Percentiles rank a stretch among this genome's conserved stretches.
Evolutionary conservation across 352 stramenopile genomes (phyloP).

Genomic region (Phytophthora citricola): DNA sequence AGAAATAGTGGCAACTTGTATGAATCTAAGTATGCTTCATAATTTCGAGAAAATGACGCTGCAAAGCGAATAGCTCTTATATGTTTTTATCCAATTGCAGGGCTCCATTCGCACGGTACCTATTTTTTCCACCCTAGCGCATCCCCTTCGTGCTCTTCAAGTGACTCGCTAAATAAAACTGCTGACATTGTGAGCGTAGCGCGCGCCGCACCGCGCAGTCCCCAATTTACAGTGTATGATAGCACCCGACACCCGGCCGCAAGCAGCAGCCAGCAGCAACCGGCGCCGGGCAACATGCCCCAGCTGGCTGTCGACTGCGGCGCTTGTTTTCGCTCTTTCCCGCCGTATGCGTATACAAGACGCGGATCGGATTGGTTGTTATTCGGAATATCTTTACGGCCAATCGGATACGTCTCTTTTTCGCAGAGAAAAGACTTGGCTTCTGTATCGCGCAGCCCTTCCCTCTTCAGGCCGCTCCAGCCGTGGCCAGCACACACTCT

Average conservation of each 20-base stretch:
- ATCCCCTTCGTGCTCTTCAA: conserved; percentile 5
- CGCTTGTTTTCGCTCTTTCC: conserved; percentile 5
- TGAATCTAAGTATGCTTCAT: neutral
- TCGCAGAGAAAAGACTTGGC: conserved; percentile 35
- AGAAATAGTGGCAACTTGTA: neutral
- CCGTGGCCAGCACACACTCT: conserved; percentile 31
- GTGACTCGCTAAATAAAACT: conserved; percentile 3
- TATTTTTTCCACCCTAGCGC: neutral
- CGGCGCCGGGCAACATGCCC: neutral
- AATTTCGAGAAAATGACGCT: neutral
- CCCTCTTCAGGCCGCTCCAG: conserved; percentile 23
- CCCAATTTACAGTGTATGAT: no score
- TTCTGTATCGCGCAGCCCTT: conserved; percentile 30
- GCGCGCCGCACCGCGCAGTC: no score
- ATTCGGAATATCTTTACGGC: conserved; percentile 10
- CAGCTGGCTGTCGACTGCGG: neutral
- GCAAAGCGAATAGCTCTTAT: neutral
- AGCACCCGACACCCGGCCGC: no score
- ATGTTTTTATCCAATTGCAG: neutral
- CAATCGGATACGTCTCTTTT: conserved; percentile 27
- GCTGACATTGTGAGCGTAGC: neutral
- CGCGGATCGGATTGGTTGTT: conserved; percentile 7
- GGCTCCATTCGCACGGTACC: neutral
- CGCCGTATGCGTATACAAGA: conserved; percentile 2
- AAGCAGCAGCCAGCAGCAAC: no score